Evolutionary conservation across 2,329 filamentous ascomycete species (phyloP), one percentile per base, ranked within the genome.

Genomic region (Dothideomycetes sp.): DNA sequence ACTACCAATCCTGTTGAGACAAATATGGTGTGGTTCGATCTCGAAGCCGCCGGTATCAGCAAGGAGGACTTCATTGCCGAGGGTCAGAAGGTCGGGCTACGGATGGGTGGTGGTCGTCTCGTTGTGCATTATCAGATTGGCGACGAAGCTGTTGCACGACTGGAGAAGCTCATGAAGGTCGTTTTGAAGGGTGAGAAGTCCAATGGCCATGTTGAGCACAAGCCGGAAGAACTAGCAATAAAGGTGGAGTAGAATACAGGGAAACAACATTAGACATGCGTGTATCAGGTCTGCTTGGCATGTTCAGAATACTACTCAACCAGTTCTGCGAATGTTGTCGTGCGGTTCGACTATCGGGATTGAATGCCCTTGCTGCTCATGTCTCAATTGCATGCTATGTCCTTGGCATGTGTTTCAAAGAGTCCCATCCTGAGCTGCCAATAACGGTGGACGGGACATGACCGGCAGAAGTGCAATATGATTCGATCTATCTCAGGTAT

Each of bases 1-100:
- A 61, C 86, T 41, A 60, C 69, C 15, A 69, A 79, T 43, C 80
- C 82, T 0, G 79, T 83, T 1, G 79, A 94, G 54, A 93, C 86
- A n/a, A 94, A 94, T 62, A 93, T 94, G 84, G 76, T 85, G 24
- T 94, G 84, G 85, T 54, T 93, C 42, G 80, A 93, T 57, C 64
- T 91, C 12, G 71, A 76, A 19, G 70, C 70, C 1, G 72, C 74
- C 9, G 73, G 74, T 0, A 56, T 79, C 22, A 62, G 65, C 3
- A 56, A 56, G 4, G 66, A 72, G 37, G 65, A 71, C 31, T 73
- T 79, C 44, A 67, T 72, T 8, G 63, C 67, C 41, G 58, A 73
- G 29, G 77, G 68, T 2, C 60, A 72, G 45, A 68, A 73, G 49
- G 68, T 73, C 40, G 79, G 79, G 0, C 49, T 84, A 40, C 69